Percentiles rank a stretch among this genome's conserved stretches.
These are phyloP conservation scores for Amauroascus niger DNA, from an alignment of 2,329 filamentous ascomycete genomes.

Conservation along the genomic window DNA sequence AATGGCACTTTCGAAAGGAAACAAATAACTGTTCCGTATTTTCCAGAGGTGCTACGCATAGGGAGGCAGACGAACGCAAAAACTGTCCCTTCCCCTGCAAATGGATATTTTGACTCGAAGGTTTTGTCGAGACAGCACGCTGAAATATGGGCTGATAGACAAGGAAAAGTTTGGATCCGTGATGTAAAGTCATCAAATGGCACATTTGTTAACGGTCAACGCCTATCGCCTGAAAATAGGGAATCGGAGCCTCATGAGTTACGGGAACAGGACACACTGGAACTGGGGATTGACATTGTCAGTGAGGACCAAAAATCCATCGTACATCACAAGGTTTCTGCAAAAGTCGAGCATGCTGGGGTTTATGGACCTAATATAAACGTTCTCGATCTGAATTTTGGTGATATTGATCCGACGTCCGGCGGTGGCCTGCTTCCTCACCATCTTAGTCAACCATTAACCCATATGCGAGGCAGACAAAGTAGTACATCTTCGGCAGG, in stretches of 20 bases:
- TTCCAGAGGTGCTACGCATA: conserved; percentile 87
- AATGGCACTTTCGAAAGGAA: conserved; percentile 97
- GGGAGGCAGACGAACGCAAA: conserved; percentile 96
- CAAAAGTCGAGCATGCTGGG: conserved; percentile 91
- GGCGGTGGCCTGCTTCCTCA: conserved; percentile 63
- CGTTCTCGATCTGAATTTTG: conserved; percentile 80
- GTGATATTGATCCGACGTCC: conserved; percentile 71
- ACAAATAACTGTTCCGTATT: conserved; percentile 85
- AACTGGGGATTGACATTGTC: conserved; percentile 95
- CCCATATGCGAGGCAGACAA: conserved; percentile 59
- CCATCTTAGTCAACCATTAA: conserved; percentile 53
- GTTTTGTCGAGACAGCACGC: conserved; percentile 93
- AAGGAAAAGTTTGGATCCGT: conserved; percentile 85
- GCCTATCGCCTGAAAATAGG: conserved; percentile 84
- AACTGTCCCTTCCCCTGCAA: conserved; percentile 78
- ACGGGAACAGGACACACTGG: conserved; percentile 80
- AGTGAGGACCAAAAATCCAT: conserved; percentile 98
- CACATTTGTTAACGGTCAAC: conserved; percentile 89
- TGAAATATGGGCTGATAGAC: conserved; percentile 81
- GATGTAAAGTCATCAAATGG: conserved; percentile 98
- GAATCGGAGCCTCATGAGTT: conserved; percentile 94
- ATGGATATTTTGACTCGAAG: conserved; percentile 97
- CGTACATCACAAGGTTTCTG: conserved; percentile 95
- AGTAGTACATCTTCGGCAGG: conserved; percentile 58
- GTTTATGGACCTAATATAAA: conserved; percentile 59